Evolutionary conservation across 1,284 basidiomycete genomes (phyloP), one percentile per base, ranked within the genome.

Genomic region (Ustilago tritici): DNA sequence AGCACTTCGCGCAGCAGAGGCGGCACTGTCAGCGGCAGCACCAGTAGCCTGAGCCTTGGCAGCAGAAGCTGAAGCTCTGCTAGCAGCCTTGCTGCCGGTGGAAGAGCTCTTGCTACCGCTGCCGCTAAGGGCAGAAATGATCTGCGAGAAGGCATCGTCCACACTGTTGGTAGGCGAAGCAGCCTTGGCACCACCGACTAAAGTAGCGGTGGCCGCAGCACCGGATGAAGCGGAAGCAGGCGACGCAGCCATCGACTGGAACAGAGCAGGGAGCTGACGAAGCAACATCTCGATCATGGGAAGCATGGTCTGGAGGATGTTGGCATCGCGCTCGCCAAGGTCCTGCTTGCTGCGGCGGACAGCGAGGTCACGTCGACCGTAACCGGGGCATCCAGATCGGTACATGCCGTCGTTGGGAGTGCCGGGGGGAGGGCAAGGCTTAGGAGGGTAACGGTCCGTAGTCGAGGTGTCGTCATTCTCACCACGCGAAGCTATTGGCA

Each of bases 351-450:
- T 70, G 5, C 75, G 34, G 12, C 74, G 66, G 38, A 68, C 43
- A 36, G 65, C 65, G 17, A 80, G 46, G 40, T 78, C 75, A 46
- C 80, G 75, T 12, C 73, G 68, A 36, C 79, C 80, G 67, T 82
- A 82, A 10, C 80, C 80, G 19, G 78, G 79, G 68, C 80, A 82
- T 15, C 72, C 72, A 19, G 80, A 76, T 7, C 78, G 64, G 71
- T 80, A 82, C 76, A 74, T 73, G 35, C 80, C 80, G 52, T 80
- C 76, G 56, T 82, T 82, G 47, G 68, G 76, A 4, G 74, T 76
- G 15, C 43, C 43, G 15, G 62, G 63, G 2, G 80, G 71, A 49
- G 79, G 80, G 71, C 80, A 81, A 55, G 71, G 59, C 56, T 66
- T 64, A 52, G 69, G 64, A 32, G 70, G 70, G 61, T 69, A 76